Evolutionary conservation across 768 basidiomycete genomes (phyloP), one percentile per base, ranked within the genome.

Genomic region (Psilocybe sp.): DNA sequence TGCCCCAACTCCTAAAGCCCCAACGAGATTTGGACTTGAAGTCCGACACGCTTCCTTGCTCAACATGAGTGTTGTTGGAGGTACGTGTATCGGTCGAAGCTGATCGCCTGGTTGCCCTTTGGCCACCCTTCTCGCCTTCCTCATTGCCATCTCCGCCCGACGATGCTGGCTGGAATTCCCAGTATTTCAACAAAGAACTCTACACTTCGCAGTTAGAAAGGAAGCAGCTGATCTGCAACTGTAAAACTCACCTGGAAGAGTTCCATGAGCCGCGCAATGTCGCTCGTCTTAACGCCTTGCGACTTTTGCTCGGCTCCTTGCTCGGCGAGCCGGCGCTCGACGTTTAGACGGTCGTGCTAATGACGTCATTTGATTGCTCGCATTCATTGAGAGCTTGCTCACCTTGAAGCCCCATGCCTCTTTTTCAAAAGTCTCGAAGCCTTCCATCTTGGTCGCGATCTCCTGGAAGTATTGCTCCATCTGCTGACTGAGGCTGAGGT

Each of bases 401-500:
- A 87, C 89, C 77, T 87, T 92, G 78, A 92, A 92, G 31, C 79
- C 77, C 80, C 80, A 87, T 0, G 81, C 81, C 54, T 89, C 89
- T 61, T 72, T 86, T 66, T 84, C 81, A 53, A 91, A 91, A 15
- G 78, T 82, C 19, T 84, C 78, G 52, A 84, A 85, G 0, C 90
- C 89, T 15, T 76, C 75, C 62, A 78, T 70, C 42, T 69, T 69
- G 12, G 70, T 72, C 1, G 83, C 77, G 14, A 92, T 76, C 40
- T 75, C 75, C 57, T 83, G 82, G 51, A 91, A 92, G 60, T 85
- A 92, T 31, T 80, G 79, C 56, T 91, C 87, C 82, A 92, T 88
- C 63, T 90, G 89, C 38, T 81, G 79, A 55, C 85, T 86, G 9
- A 93, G 74, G 47, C 87, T 85, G 64, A 73, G 77, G 60, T 92